Conservation (phyloP, 768 basidiomycete species). For the Collybia sp. region DNA sequence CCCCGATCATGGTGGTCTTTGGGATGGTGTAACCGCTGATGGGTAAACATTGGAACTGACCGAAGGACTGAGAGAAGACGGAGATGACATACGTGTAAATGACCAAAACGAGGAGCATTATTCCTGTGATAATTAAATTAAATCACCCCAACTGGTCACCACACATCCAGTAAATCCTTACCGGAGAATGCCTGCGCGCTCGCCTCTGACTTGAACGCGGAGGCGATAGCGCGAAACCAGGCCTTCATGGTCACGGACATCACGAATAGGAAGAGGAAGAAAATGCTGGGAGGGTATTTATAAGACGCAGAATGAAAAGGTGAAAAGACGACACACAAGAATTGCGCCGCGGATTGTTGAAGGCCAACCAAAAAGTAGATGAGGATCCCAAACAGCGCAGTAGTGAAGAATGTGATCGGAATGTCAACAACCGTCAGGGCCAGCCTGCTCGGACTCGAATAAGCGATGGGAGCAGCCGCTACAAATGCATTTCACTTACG, state of each 20-base stretch:
- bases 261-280: constrained; percentile 50
- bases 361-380: constrained; percentile 64
- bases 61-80: background rate
- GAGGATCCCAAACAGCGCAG: constrained; percentile 38
- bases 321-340: constrained; percentile 48
- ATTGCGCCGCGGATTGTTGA: constrained; percentile 50
- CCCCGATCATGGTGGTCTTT: constrained; percentile 60
- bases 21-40: constrained; percentile 46
- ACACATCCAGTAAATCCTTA: background rate
- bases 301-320: constrained; percentile 1
- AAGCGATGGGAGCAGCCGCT: constrained; percentile 17
- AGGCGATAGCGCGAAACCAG: constrained; percentile 67
- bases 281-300: constrained; percentile 34
- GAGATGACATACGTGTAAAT: constrained; percentile 36
- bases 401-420: constrained; percentile 50
- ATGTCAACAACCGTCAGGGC: constrained; percentile 60
- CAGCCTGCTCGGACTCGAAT: constrained; percentile 10
- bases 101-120: constrained; percentile 44
- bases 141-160: too few species aligned
- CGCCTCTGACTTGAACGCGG: constrained; percentile 52
- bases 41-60: constrained; percentile 15
- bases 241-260: constrained; percentile 68
- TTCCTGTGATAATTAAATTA: constrained; percentile 6
- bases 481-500: constrained; percentile 25
- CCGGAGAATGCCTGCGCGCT: constrained; percentile 47